Base-by-base conservation (phyloP, 495 filamentous ascomycete genomes). In the Aspergillus homomorphus region DNA sequence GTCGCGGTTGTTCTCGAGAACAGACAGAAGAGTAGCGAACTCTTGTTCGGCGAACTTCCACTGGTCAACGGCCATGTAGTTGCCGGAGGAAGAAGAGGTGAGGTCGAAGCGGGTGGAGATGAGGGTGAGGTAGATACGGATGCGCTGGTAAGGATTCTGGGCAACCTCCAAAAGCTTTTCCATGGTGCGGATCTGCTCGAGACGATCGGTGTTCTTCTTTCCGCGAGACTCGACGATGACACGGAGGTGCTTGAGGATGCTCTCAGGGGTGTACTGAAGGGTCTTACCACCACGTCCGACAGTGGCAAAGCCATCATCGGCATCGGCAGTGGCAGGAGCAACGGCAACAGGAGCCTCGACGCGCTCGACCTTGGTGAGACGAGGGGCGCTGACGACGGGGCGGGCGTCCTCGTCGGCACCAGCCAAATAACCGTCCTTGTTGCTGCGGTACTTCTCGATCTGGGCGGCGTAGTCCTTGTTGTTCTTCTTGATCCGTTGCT, bases 401-500 rank as follows among this genome's bases (percentile, higher is more conserved):
- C 70, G 76, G 56, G 83, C 85, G 50, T 87, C 85, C 55, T 93
- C 88, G 54, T 90, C 87, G 3, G 91, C 88, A 45, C 87, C 89
- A 65, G 87, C 84, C 89, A 99, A 91, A 78, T 88, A 99, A 12
- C 72, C 85, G 54, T 91, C 89, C 72, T 89, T 89, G 71, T 92
- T 83, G 46, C 87, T 87, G 56, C 89, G 83, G 78, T 92, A 99
- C 53, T 86, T 84, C 63, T 96, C 91, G 62, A 99, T 87, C 66
- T 96, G 89, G 51, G 80, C 77, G 65, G 88, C 81, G 70, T 96
- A 95, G 33, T 96, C 92, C 77, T 96, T 92, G 84, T 96, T 98
- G 79, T 92, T 95, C 80, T 95, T 96, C 84, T 92, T 90, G 78
- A 98, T 90, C 72, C 87, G 87, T 75, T 99, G 94, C 78, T 96